phyloP scores from a whole-genome alignment of 2,329 filamentous ascomycete species.

The Cercospora brassicicola region DNA sequence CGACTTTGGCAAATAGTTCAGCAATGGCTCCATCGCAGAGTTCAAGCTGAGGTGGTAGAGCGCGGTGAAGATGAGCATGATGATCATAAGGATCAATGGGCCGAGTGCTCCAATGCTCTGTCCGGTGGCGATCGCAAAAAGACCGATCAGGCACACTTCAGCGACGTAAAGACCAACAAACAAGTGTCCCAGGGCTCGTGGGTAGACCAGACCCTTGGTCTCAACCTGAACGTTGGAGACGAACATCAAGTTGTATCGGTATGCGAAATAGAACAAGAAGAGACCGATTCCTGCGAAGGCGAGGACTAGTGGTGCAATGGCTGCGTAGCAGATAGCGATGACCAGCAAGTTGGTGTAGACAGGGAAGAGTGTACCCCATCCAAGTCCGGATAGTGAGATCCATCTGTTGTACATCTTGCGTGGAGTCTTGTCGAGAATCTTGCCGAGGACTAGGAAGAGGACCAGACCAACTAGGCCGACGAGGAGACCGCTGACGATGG shows the following conservation, averaged over 20 bases:
- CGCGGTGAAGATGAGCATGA: conserved; percentile 71
- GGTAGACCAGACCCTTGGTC: conserved; percentile 83
- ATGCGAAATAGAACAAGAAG: conserved; percentile 79
- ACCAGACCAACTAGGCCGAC: conserved; percentile 73
- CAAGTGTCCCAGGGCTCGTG: conserved; percentile 82
- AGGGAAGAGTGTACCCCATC: conserved; percentile 82
- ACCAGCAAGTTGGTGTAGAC: conserved; percentile 75
- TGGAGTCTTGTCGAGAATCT: conserved; percentile 73
- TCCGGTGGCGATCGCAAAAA: conserved; percentile 68
- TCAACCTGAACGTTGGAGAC: conserved; percentile 80
- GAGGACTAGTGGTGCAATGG: conserved; percentile 81
- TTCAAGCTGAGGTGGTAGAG: conserved; percentile 75
- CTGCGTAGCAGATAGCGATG: conserved; percentile 77
- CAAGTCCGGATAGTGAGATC: conserved; percentile 69
- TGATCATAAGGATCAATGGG: conserved; percentile 72
- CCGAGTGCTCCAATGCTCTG: conserved; percentile 55
- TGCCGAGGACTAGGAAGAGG: conserved; percentile 72
- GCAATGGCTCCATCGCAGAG: conserved; percentile 70
- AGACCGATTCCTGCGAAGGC: conserved; percentile 79
- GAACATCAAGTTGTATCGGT: conserved; percentile 87
- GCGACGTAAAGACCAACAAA: conserved; percentile 81
- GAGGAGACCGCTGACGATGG: conserved; percentile 71
- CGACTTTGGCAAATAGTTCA: conserved; percentile 69
- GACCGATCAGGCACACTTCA: conserved; percentile 73
- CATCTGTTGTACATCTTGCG: conserved; percentile 77